phyloP scores from a whole-genome alignment of 441 rosid species.

The Corymbia citriodora region DNA sequence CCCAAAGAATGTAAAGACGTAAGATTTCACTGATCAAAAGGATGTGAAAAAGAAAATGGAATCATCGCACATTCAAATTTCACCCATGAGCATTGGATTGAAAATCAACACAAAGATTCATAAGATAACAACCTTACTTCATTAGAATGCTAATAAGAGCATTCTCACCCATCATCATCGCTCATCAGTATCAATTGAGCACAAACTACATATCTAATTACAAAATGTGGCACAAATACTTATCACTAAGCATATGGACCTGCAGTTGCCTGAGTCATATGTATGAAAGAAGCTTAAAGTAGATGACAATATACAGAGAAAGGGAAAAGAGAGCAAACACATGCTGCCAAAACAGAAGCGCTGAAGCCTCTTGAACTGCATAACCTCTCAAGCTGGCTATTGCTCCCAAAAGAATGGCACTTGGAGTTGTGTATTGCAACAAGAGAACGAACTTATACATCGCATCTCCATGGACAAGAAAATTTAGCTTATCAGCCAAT shows the following conservation, averaged over 20 bases:
- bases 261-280: neutral
- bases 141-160: neutral
- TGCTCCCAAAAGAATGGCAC: constrained; percentile 89
- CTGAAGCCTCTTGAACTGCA: constrained; percentile 83
- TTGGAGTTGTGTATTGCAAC: constrained; percentile 86
- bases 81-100: neutral
- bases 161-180: neutral
- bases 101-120: neutral
- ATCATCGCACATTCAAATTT: neutral
- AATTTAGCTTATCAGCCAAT: constrained; percentile 45
- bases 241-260: neutral
- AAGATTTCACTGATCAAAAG: neutral
- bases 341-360: constrained; percentile 93
- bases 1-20: neutral
- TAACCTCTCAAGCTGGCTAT: constrained; percentile 88
- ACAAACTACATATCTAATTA: neutral
- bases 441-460: constrained; percentile 80
- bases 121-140: neutral
- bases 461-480: constrained; percentile 50
- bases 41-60: neutral
- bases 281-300: constrained; percentile 24
- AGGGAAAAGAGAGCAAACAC: constrained; percentile 68
- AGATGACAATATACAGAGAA: constrained; percentile 58
- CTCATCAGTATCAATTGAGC: neutral
- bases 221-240: neutral